Conservation (phyloP, 495 filamentous ascomycete genomes). For the Thozetella sp. region DNA sequence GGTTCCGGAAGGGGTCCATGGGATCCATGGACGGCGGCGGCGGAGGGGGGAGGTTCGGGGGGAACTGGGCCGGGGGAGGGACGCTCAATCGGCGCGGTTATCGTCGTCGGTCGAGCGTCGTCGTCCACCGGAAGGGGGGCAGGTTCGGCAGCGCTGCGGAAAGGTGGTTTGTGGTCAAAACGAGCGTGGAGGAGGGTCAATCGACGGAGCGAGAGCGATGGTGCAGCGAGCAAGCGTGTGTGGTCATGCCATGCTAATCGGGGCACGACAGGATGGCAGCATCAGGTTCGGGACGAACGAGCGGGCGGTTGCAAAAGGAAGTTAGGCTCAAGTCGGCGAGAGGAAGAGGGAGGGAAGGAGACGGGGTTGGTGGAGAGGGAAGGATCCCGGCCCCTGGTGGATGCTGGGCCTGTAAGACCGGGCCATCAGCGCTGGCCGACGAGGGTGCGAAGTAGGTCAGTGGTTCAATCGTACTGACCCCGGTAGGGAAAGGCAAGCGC, state of each 20-base stretch:
- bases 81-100: not conserved
- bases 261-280: not conserved
- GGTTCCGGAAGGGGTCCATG: slow-evolving; percentile 43
- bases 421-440: not conserved
- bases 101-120: not conserved
- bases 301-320: slow-evolving; percentile 7
- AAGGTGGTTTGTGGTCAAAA: no score
- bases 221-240: not conserved
- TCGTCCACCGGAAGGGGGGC: no score
- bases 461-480: not conserved
- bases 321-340: slow-evolving; percentile 11
- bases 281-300: not conserved
- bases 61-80: slow-evolving; percentile 30
- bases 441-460: not conserved
- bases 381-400: not conserved
- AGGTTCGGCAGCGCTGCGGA: no score
- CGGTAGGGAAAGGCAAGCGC: not conserved
- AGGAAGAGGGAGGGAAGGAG: slow-evolving; percentile 20
- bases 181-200: not conserved
- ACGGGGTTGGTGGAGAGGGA: slow-evolving; percentile 34
- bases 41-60: slow-evolving; percentile 22
- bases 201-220: no score
- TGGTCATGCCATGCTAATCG: not conserved
- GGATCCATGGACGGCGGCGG: not conserved
- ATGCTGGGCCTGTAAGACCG: not conserved